Percentiles rank a stretch among this genome's conserved stretches.
Conservation (phyloP, 163 green algal species). For the Scenedesmus sp. region DNA sequence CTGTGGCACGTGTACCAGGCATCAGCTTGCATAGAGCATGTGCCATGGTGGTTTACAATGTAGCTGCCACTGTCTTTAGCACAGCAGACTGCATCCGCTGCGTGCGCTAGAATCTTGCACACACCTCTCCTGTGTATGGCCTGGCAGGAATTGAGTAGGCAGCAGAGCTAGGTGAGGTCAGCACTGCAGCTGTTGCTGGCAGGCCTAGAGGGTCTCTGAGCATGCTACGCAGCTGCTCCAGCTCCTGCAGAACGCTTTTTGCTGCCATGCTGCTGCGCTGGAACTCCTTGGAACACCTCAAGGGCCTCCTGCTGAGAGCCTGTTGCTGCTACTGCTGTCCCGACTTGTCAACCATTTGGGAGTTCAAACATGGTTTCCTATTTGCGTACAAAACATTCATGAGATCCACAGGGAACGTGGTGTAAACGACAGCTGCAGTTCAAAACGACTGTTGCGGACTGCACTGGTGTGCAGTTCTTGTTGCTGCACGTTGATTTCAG, state of each 20-base stretch:
- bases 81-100: not conserved
- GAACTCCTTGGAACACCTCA: not conserved
- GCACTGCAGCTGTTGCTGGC: not conserved
- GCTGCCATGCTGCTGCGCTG: constrained; percentile 10
- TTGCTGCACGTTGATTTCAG: not conserved
- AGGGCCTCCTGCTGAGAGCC: not conserved
- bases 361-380: not conserved
- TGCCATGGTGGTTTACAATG: not conserved
- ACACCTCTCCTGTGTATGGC: not conserved
- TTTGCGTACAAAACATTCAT: not conserved
- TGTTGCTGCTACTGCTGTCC: not conserved
- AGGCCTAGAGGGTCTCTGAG: not conserved
- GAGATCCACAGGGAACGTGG: not conserved
- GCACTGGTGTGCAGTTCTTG: not conserved
- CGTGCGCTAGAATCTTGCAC: not conserved
- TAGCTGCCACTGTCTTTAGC: not conserved
- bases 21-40: too few relatives aligned
- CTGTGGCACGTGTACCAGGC: too few relatives aligned
- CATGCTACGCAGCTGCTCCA: constrained; percentile 45
- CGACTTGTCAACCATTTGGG: not conserved
- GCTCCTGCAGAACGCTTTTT: constrained; percentile 43
- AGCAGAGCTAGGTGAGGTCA: not conserved
- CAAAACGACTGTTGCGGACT: not conserved
- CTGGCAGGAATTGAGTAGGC: not conserved
- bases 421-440: not conserved